These are phyloP conservation scores for Aspergillus sp. DNA, from an alignment of 2,329 filamentous ascomycete species.

Conservation along the genomic window DNA sequence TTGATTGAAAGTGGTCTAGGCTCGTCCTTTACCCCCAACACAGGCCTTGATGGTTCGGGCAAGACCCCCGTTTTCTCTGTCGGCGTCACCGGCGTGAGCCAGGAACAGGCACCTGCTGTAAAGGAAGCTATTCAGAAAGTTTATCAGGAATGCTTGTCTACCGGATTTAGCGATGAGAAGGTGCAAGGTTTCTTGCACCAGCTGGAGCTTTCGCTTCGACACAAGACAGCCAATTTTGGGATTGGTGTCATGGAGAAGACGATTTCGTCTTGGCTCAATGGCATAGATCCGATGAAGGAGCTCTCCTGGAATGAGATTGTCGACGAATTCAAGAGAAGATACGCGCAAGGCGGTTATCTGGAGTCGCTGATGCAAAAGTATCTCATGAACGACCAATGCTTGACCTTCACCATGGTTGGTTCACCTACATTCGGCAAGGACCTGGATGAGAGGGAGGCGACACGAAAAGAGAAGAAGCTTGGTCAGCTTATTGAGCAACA, in stretches of 20 bases:
- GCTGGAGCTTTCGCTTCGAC: slow-evolving; percentile 82
- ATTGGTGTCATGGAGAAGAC: slow-evolving; percentile 82
- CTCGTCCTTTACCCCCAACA: slow-evolving; percentile 89
- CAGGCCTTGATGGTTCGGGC: slow-evolving; percentile 75
- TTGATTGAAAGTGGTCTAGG: slow-evolving; percentile 85
- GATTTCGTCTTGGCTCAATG: slow-evolving; percentile 91
- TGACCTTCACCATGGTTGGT: slow-evolving; percentile 92
- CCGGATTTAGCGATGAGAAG: slow-evolving; percentile 81
- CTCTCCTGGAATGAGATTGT: slow-evolving; percentile 89
- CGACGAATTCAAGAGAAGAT: slow-evolving; percentile 67
- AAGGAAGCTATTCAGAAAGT: slow-evolving; percentile 66
- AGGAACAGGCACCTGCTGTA: slow-evolving; percentile 68
- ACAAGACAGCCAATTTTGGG: slow-evolving; percentile 94
- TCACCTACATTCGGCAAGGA: slow-evolving; percentile 66
- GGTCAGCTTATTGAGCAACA: slow-evolving; percentile 58
- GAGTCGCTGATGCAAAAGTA: slow-evolving; percentile 84
- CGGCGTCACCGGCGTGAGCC: slow-evolving; percentile 79
- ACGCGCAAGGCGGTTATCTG: slow-evolving; percentile 69
- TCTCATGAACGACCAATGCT: slow-evolving; percentile 71
- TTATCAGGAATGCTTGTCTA: slow-evolving; percentile 58
- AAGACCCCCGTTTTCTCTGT: slow-evolving; percentile 79
- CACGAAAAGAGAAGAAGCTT: slow-evolving; percentile 67
- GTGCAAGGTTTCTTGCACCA: slow-evolving; percentile 92
- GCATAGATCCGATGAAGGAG: slow-evolving; percentile 82
- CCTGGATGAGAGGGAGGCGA: slow-evolving; percentile 66